Evolutionary conservation across 495 filamentous ascomycete species (phyloP).

Genomic region (Penicillium waksmanii): DNA sequence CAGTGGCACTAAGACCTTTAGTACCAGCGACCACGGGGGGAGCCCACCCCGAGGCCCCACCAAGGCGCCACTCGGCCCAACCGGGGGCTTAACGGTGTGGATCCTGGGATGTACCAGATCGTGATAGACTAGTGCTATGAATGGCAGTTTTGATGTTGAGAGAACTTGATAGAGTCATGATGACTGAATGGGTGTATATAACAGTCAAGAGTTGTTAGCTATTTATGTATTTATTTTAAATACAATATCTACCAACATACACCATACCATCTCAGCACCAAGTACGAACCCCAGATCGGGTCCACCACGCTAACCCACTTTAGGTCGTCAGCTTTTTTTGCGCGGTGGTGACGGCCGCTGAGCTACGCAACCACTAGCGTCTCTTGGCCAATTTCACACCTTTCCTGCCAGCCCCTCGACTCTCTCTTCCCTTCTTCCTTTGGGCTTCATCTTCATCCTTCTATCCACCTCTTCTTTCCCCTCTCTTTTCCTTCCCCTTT

Average conservation of each 20-base stretch:
- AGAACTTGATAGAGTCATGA: too few species aligned
- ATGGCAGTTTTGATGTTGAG: too few species aligned
- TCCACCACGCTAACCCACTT: slow-evolving; percentile 44
- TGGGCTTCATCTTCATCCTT: slow-evolving; percentile 28
- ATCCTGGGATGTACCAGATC: slow-evolving; percentile 1
- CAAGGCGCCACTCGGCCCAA: slow-evolving; percentile 29
- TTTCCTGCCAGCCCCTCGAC: slow-evolving; percentile 55
- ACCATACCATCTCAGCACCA: not conserved
- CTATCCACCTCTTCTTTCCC: slow-evolving; percentile 16
- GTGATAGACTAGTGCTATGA: not conserved
- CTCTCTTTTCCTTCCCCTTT: slow-evolving; percentile 14
- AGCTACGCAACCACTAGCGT: slow-evolving; percentile 56
- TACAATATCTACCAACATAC: too few species aligned
- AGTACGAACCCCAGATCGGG: slow-evolving; percentile 47
- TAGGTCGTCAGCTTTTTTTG: slow-evolving; percentile 38
- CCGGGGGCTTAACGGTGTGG: slow-evolving; percentile 19
- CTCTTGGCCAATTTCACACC: slow-evolving; percentile 49
- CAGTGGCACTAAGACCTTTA: slow-evolving; percentile 35
- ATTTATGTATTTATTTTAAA: too few species aligned
- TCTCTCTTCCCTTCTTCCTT: slow-evolving; percentile 37
- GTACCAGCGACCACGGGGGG: slow-evolving; percentile 30
- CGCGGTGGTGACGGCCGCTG: slow-evolving; percentile 37
- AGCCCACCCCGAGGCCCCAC: slow-evolving; percentile 29
- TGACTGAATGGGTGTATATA: too few species aligned
- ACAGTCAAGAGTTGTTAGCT: too few species aligned